These are phyloP conservation scores for Acrocalymma vagum DNA, from an alignment of 2,329 filamentous ascomycete genomes.

Conservation along the genomic window DNA sequence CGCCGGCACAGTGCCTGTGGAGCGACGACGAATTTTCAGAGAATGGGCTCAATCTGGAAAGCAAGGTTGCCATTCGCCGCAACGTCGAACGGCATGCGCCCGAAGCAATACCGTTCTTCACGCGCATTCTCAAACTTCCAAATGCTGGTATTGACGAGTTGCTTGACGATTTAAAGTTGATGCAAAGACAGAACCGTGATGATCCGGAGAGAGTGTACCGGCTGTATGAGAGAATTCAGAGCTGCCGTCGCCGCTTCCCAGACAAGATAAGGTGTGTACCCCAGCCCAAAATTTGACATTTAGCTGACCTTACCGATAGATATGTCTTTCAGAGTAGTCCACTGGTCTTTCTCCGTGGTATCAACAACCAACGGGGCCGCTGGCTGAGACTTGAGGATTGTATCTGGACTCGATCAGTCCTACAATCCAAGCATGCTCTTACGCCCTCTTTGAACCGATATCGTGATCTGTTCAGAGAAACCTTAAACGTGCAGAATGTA, in stretches of 20 bases:
- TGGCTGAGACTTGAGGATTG: constrained; percentile 9
- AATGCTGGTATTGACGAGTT: constrained; percentile 13
- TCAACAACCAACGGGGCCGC: constrained; percentile 1
- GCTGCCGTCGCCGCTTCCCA: constrained; percentile 2
- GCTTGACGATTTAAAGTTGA: constrained; percentile 10
- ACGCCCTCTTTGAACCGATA: constrained; percentile 11
- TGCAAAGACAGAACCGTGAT: constrained; percentile 10
- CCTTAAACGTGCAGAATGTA: constrained; percentile 11
- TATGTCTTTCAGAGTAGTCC: constrained; percentile 6
- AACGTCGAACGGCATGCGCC: constrained; percentile 8
- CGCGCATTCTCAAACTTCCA: constrained; percentile 7
- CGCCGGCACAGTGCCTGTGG: constrained; percentile 12
- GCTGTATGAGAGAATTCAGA: constrained; percentile 17
- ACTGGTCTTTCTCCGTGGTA: constrained; percentile 11
- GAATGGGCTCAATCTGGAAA: constrained; percentile 12
- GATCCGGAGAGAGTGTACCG: constrained; percentile 8
- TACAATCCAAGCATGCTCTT: constrained; percentile 11
- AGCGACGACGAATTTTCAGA: constrained; percentile 8
- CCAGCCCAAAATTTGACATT: constrained; percentile 5
- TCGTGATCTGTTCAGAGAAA: constrained; percentile 13
- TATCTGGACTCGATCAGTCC: constrained; percentile 11
- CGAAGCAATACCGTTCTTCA: constrained; percentile 11
- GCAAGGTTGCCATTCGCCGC: constrained; percentile 12
- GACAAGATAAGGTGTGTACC: constrained; percentile 4
- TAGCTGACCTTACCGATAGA: constrained; percentile 7